Evolutionary conservation across 805 yeast genomes (phyloP), one percentile per base, ranked within the genome.

Genomic region (Phaffomyces opuntiae): DNA sequence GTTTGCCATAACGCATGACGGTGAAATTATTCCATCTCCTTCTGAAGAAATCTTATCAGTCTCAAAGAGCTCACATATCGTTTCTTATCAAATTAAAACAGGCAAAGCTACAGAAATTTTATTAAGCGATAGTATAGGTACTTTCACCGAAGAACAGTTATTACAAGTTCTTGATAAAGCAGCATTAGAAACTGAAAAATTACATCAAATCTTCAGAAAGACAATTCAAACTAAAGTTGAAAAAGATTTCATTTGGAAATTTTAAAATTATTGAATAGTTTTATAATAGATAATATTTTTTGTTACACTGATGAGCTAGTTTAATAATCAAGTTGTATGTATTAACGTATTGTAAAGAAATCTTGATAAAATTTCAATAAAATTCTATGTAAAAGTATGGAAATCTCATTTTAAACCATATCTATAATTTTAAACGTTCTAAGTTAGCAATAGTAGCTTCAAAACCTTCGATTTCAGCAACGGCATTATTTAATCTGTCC

Each of bases 391-490:
- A 17, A 19, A 29, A 31, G 16, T 19, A 12, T 12, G 11, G 13
- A n/a, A 29, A 17, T 17, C 19, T 2, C 26, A 8, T 12, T 13
- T 14, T n/a, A 26, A 7, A 16, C 26, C 24, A 21, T 25, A 38
- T 32, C 47, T 57, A 77, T 56, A 80, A 65, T 70, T 84, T 85
- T 64, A 89, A 76, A 62, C 80, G 81, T 69, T 89, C 87, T 65
- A 91, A 81, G 63, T 87, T 85, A 34, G 76, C 78, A 63, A 93
- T 85, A 48, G 96, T 89, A 46, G 87, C 83, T 61, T 87, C 81
- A 59, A 87, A 77, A 55, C 96, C 95, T 60, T 87, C 93, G 53
- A 90, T 83, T 66, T 91, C 99, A 39, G 98, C 96, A 52, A 68
- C 63, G 49, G 78, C 74, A 57, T 79, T 82, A 52, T 84, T 91